Evolutionary conservation across 2,329 filamentous ascomycete genomes (phyloP).

Genomic region (Huntiella decipiens): DNA sequence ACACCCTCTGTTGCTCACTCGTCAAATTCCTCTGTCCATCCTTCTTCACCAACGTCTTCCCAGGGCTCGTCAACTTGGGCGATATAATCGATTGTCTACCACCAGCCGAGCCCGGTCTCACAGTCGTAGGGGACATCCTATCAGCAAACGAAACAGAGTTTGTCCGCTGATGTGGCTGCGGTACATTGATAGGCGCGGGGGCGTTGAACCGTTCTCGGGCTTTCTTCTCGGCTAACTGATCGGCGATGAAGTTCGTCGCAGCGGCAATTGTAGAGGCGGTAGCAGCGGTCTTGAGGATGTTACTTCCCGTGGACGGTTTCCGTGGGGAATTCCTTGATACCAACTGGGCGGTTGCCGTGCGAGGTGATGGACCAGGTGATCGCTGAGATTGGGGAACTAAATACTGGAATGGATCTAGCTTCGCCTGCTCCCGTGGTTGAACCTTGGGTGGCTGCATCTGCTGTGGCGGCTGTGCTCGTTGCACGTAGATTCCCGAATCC

Average conservation of each 20-base stretch:
- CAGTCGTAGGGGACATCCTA: too few species aligned
- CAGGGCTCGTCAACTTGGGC: too few species aligned
- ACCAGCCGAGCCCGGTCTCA: too few species aligned
- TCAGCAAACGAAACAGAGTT: too few species aligned
- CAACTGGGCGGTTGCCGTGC: slow-evolving; percentile 17
- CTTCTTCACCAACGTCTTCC: too few species aligned
- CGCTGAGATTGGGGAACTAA: slow-evolving; percentile 29
- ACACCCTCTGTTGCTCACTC: too few species aligned
- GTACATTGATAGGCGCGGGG: too few species aligned
- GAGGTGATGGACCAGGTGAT: slow-evolving; percentile 27
- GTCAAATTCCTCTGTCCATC: too few species aligned
- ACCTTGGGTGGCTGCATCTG: neutral
- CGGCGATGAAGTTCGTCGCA: neutral
- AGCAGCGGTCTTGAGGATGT: neutral
- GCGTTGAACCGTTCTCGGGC: too few species aligned
- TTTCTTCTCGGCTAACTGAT: too few species aligned
- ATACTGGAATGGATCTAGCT: slow-evolving; percentile 39
- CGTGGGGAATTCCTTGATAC: neutral
- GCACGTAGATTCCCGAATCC: neutral
- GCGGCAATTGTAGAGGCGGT: neutral
- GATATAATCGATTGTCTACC: too few species aligned
- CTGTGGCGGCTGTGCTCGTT: neutral
- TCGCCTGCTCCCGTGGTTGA: neutral
- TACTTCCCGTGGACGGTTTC: neutral
- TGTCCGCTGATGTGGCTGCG: too few species aligned